A percentile compares a stretch with the other conserved stretches of the same genome.
phyloP scores from a whole-genome alignment of 2,329 filamentous ascomycete genomes.

The Thermomyces lanuginosus region DNA sequence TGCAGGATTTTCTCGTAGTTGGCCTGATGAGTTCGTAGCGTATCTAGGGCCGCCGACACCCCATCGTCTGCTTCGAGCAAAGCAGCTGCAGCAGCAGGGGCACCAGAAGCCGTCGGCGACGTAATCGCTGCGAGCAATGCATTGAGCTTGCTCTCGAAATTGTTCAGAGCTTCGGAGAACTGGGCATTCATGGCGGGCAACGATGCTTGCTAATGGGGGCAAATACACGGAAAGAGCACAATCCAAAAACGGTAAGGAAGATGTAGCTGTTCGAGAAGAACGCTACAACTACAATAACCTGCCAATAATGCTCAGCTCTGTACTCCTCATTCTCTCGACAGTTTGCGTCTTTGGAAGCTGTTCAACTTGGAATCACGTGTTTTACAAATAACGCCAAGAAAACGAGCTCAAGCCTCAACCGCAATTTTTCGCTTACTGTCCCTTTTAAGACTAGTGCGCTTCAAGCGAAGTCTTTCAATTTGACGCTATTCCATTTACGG shows the following conservation, averaged over 20 bases:
- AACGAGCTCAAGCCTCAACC: too few relatives aligned
- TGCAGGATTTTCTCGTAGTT: conserved; percentile 28
- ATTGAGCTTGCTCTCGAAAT: conserved; percentile 28
- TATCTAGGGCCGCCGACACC: conserved; percentile 24
- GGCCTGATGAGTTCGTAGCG: conserved; percentile 28
- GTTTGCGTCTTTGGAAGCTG: too few relatives aligned
- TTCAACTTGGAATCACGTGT: too few relatives aligned
- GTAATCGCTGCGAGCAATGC: conserved; percentile 25
- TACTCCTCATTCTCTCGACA: too few relatives aligned
- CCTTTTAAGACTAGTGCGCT: conserved; percentile 9
- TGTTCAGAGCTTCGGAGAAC: conserved; percentile 23
- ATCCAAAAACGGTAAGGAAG: too few relatives aligned
- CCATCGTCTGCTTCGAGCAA: conserved; percentile 28
- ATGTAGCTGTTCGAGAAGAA: too few relatives aligned
- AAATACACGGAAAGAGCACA: too few relatives aligned
- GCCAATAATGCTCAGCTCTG: too few relatives aligned
- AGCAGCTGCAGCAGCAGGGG: conserved; percentile 24
- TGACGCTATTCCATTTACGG: conserved; percentile 12
- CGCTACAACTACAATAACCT: too few relatives aligned
- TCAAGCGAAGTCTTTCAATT: conserved; percentile 22
- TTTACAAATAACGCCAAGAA: too few relatives aligned
- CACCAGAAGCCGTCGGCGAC: conserved; percentile 27
- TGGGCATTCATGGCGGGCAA: conserved; percentile 28
- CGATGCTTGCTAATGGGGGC: too few relatives aligned
- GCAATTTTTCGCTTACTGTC: background rate